Evolutionary conservation across 768 basidiomycete genomes (phyloP).

Genomic region (Phlegmacium glaucopus): DNA sequence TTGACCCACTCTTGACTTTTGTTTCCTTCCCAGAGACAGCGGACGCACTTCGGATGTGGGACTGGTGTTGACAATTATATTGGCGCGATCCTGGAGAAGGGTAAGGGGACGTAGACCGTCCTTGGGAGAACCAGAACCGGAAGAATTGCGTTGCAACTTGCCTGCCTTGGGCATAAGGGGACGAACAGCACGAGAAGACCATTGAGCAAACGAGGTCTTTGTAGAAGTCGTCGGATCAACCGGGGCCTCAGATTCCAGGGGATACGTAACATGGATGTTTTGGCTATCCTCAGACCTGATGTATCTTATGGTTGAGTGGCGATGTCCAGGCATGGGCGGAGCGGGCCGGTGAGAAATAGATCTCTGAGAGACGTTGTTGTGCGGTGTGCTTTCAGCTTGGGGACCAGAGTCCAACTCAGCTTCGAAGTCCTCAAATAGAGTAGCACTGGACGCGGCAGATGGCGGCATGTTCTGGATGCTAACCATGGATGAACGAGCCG

Average conservation of each 20-base stretch:
- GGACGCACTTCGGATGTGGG: slow-evolving; percentile 43
- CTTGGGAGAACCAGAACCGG: slow-evolving; percentile 37
- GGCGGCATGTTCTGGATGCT: slow-evolving; percentile 35
- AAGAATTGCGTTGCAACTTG: slow-evolving; percentile 42
- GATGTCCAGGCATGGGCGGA: slow-evolving; percentile 34
- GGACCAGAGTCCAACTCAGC: slow-evolving; percentile 43
- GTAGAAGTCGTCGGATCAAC: slow-evolving; percentile 26
- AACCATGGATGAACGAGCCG: slow-evolving; percentile 49
- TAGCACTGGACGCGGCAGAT: slow-evolving; percentile 60
- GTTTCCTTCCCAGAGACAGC: slow-evolving; percentile 55
- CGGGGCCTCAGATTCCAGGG: slow-evolving; percentile 15
- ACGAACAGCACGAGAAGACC: slow-evolving; percentile 48
- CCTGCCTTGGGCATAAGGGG: slow-evolving; percentile 52
- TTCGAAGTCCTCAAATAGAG: slow-evolving; percentile 56
- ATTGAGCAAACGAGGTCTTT: slow-evolving; percentile 39
- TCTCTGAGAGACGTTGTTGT: slow-evolving; percentile 40
- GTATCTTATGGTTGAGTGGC: slow-evolving; percentile 63
- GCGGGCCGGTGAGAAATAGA: slow-evolving; percentile 28
- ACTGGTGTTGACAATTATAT: slow-evolving; percentile 28
- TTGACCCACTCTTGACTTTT: slow-evolving; percentile 31
- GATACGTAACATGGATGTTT: slow-evolving; percentile 18
- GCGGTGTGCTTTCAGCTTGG: slow-evolving; percentile 63
- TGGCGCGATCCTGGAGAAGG: slow-evolving; percentile 58
- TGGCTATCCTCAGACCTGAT: slow-evolving; percentile 53
- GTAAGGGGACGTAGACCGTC: slow-evolving; percentile 58